Evolutionary conservation across 257 asterid species (phyloP), one percentile per base, ranked within the genome.

Genomic region (Cinchona pubescens): DNA sequence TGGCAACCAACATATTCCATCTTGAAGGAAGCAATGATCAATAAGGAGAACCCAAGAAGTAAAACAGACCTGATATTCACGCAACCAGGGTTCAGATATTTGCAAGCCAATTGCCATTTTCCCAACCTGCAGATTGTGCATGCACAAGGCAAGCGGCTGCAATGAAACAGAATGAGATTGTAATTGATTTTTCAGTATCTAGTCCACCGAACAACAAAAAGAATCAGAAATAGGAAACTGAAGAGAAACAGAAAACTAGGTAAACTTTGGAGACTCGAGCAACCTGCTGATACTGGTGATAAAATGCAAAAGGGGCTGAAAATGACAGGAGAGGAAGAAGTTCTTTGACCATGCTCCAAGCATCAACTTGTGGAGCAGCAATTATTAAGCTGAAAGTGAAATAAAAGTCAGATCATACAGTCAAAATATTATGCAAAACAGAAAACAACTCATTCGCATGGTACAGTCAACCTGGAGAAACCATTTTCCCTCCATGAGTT

Each of bases 241-340:
- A 35, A 70, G 42, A 25, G 42, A 5, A 38, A 38, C 42, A 38
- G 42, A 3, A 2, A 38, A 38, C 42, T 38, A 38, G 42, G 42
- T 38, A 38, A 38, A 38, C 42, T 38, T 38, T 38, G 42, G 71
- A 40, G 72, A 73, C 35, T 80, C 3, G 27, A 34, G n/a, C 23
- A 32, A 94, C 99, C 97, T 90, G 91, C 69, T 88, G 92, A 80
- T 92, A 90, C 84, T 87, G 99, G 81, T 94, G 99, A 87, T 92
- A 92, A 74, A 94, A 84, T 67, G 87, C 97, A 83, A 92, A 94
- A 35, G 97, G 95, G n/a, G 99, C 99, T 3, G 99, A 94, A 84
- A 83, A 90, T 25, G 99, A 80, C 37, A 94, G 67, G 79, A 94
- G 96, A 10, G 99, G 97, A 69, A 92, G 79, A 37, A 92, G 76